Conservation (phyloP, 176 grass and related monocot species). For the Zoysia pacifica region DNA sequence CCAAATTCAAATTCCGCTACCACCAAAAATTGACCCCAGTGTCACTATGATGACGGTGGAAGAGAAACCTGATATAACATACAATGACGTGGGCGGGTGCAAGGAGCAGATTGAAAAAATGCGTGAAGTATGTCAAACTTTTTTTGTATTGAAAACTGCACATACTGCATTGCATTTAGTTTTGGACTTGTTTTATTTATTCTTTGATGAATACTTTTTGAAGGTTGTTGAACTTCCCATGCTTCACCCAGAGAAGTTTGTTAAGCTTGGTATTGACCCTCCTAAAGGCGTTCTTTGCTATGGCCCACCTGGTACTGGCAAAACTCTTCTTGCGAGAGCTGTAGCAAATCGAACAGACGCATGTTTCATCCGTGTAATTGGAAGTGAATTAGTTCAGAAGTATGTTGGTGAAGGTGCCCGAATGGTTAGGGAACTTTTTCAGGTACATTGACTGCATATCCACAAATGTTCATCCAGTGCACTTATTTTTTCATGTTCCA, state of each 20-base stretch:
- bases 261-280: slow-evolving; percentile 91
- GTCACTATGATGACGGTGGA: slow-evolving; percentile 99
- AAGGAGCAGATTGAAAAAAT: slow-evolving; percentile 98
- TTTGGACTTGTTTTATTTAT: slow-evolving; percentile 8
- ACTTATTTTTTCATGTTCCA: no score
- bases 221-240: slow-evolving; percentile 95
- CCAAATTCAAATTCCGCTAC: slow-evolving; percentile 91
- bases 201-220: background rate
- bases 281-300: slow-evolving; percentile 93
- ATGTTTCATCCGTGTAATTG: slow-evolving; percentile 96
- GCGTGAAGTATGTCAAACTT: slow-evolving; percentile 91
- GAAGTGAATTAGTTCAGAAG: slow-evolving; percentile 89
- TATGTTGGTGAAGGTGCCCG: slow-evolving; percentile 89
- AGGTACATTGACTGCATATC: background rate
- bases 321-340: slow-evolving; percentile 91
- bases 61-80: slow-evolving; percentile 95
- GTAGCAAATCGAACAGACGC: slow-evolving; percentile 94
- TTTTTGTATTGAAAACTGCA: background rate
- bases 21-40: slow-evolving; percentile 90
- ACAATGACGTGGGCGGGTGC: slow-evolving; percentile 93
- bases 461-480: no score
- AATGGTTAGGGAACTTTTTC: slow-evolving; percentile 91
- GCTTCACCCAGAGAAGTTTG: slow-evolving; percentile 99
- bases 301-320: slow-evolving; percentile 89
- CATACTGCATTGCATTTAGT: slow-evolving; percentile 16